These are phyloP conservation scores for Verbena officinalis DNA, from an alignment of 257 asterid genomes.

Conservation along the genomic window DNA sequence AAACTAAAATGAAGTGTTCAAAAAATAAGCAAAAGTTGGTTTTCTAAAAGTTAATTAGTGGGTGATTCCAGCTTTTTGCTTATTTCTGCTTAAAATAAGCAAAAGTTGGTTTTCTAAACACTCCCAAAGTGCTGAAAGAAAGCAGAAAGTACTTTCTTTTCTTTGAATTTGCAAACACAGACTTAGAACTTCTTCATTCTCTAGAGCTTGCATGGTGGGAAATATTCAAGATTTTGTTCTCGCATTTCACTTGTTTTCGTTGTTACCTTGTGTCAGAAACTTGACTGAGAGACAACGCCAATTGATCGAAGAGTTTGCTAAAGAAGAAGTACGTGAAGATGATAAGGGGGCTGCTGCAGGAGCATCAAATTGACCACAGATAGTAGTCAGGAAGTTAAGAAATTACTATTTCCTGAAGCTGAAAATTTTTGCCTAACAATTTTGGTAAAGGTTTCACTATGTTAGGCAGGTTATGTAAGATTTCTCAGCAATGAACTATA, in stretches of 20 bases:
- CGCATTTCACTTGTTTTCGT: neutral
- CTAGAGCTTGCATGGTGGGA: neutral
- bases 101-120: too few species aligned
- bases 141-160: too few species aligned
- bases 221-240: neutral
- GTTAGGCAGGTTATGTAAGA: slow-evolving; percentile 22
- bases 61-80: too few species aligned
- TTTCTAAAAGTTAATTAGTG: too few species aligned
- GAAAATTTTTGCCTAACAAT: slow-evolving; percentile 22
- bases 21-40: too few species aligned
- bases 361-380: slow-evolving; percentile 56
- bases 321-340: slow-evolving; percentile 71
- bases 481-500: neutral
- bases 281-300: slow-evolving; percentile 83
- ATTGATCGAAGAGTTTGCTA: slow-evolving; percentile 82
- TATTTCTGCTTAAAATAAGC: too few species aligned
- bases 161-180: too few species aligned
- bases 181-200: neutral
- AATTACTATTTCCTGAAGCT: neutral
- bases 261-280: slow-evolving; percentile 36
- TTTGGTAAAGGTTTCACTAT: slow-evolving; percentile 12
- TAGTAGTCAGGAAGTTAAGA: neutral
- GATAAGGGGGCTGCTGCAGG: slow-evolving; percentile 79
- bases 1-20: too few species aligned
- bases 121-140: too few species aligned